These are phyloP conservation scores for Graphilbum ipis-grandicollis DNA, from an alignment of 2,329 filamentous ascomycete species.

Conservation along the genomic window DNA sequence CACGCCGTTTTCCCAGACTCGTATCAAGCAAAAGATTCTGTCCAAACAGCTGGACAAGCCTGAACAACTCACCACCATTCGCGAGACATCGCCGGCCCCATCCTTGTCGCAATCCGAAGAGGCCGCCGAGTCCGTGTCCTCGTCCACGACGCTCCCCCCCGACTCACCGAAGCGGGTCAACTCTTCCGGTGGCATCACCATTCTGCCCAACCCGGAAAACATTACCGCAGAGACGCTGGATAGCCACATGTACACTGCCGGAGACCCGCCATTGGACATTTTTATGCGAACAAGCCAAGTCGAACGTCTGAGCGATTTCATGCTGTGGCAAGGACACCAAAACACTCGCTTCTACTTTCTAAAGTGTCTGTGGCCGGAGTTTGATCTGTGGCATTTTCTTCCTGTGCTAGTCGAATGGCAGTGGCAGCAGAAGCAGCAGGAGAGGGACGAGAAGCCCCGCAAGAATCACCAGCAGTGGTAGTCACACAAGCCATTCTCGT, in stretches of 20 bases:
- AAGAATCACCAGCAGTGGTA: constrained; percentile 16
- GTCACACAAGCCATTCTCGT: background rate
- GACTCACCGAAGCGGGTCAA: constrained; percentile 29
- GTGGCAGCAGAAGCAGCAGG: constrained; percentile 42
- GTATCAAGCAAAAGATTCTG: constrained; percentile 74
- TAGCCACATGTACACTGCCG: constrained; percentile 74
- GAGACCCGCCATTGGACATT: constrained; percentile 74
- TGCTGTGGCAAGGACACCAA: constrained; percentile 97
- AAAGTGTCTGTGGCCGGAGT: constrained; percentile 87
- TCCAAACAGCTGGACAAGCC: constrained; percentile 39
- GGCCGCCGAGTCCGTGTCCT: constrained; percentile 37
- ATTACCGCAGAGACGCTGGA: constrained; percentile 74
- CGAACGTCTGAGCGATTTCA: constrained; percentile 84
- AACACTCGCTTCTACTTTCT: constrained; percentile 86
- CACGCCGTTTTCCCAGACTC: constrained; percentile 69
- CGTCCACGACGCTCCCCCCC: constrained; percentile 37
- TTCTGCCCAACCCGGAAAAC: constrained; percentile 57
- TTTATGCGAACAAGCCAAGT: constrained; percentile 88
- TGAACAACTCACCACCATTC: constrained; percentile 30
- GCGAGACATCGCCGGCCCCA: constrained; percentile 27
- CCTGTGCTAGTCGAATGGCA: constrained; percentile 88
- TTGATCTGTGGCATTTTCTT: constrained; percentile 83
- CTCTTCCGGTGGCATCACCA: constrained; percentile 15
- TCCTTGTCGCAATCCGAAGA: constrained; percentile 27
- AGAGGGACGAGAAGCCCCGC: constrained; percentile 28